Base-by-base conservation (phyloP, 345 rosid species). In the Leavenworthia alabamica region DNA sequence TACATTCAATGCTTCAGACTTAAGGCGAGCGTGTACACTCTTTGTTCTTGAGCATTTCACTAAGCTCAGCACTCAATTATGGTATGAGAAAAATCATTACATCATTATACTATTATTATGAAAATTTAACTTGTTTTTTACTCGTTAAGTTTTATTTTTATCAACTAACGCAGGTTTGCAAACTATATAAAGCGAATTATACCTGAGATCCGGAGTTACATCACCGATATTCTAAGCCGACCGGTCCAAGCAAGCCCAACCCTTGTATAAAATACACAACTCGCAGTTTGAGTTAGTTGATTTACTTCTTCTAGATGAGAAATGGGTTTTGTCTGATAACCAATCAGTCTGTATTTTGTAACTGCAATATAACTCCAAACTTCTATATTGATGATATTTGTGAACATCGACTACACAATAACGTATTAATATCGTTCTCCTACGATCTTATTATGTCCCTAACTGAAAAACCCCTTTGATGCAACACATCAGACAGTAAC, bases 21-120 rank as follows among this genome's bases (percentile, higher is more conserved):
- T 91, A 56, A 83, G 66, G 68, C 77, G 81, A 60, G 78, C 94
- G 0, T 84, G 96, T 80, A 81, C 81, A 5, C 75, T 82, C 46
- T 88, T 80, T 57, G 75, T 82, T 41, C 67, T 85, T 26, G 80
- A 79, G 63, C 79, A 77, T 37, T 83, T 75, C 57, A 79, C 77
- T 56, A 66, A 69, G 70, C 60, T 91, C 55, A 80, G 84, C 55
- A 28, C 73, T 70, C 77, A 78, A 47, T 78, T 78, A 6, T 84
- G 95, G 95, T 84, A 83, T 14, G 60, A n/a, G n/a, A 47, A 29
- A 24, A 15, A 35, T 40, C 40, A 26, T 1, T 31, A 19, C 15
- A 29, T 40, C 12, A n/a, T 15, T 26, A 12, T 6, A 43, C 19
- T 11, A 0, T 13, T 0, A 2, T 5, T 9, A 3, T 16, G 12